phyloP scores from a whole-genome alignment of 257 asterid species.

The Echites panduratus region DNA sequence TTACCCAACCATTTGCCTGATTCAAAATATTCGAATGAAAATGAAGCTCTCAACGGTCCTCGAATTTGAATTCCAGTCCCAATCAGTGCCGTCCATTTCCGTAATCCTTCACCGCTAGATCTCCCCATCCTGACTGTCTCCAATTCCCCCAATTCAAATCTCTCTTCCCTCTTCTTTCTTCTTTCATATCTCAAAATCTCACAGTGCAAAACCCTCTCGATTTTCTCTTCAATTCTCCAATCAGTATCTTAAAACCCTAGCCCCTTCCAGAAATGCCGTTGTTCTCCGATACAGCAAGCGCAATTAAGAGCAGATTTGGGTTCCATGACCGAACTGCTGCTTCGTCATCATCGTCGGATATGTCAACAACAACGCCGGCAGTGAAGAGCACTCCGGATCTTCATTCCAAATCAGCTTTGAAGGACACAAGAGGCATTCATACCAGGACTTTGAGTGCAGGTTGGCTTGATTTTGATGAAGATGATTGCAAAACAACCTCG shows the following conservation, averaged over 20 bases:
- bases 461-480: constrained; percentile 29
- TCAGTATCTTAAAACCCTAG: not conserved
- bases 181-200: not conserved
- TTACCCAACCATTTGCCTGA: not conserved
- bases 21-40: constrained; percentile 16
- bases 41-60: constrained; percentile 10
- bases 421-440: constrained; percentile 20
- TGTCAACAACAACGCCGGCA: constrained; percentile 21
- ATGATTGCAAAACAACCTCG: constrained; percentile 16
- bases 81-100: constrained; percentile 2
- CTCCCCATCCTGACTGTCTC: not conserved
- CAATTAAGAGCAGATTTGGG: constrained; percentile 58
- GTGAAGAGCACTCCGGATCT: constrained; percentile 66
- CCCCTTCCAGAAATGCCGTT: constrained; percentile 38
- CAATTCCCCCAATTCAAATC: not conserved
- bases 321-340: constrained; percentile 26
- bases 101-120: constrained; percentile 10
- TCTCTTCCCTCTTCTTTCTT: not conserved
- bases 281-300: constrained; percentile 49
- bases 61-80: not conserved
- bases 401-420: constrained; percentile 39
- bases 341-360: constrained; percentile 26
- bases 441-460: constrained; percentile 11
- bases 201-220: not conserved
- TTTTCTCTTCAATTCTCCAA: not conserved